Percentiles rank a stretch among this genome's conserved stretches.
phyloP scores from a whole-genome alignment of 371 early-diverging fungal genomes.

The Batkoa obscura region DNA sequence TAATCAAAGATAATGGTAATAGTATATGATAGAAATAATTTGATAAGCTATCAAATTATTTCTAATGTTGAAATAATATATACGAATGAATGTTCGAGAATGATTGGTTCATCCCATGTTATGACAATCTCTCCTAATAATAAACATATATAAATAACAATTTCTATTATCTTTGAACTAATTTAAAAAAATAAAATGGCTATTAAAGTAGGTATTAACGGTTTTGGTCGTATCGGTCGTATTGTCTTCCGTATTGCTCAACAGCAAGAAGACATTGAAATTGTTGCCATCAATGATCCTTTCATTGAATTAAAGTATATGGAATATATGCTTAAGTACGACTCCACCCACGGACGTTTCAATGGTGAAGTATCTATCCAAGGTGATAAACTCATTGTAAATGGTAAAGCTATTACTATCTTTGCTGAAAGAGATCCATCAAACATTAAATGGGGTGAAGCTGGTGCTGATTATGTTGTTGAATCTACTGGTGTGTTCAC shows the following conservation, averaged over 20 bases:
- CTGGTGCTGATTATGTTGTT: slow-evolving; percentile 85
- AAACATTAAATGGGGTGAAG: slow-evolving; percentile 80
- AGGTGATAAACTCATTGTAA: slow-evolving; percentile 67
- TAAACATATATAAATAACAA: too few relatives aligned
- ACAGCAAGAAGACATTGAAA: slow-evolving; percentile 44
- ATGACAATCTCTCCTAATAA: too few relatives aligned
- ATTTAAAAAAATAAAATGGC: slow-evolving; percentile 13
- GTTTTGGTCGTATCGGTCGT: slow-evolving; percentile 98
- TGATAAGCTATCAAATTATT: too few relatives aligned
- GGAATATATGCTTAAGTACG: slow-evolving; percentile 93
- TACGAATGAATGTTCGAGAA: too few relatives aligned
- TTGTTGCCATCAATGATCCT: slow-evolving; percentile 96
- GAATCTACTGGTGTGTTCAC: slow-evolving; percentile 99
- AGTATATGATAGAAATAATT: too few relatives aligned
- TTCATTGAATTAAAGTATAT: slow-evolving; percentile 92
- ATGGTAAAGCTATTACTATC: slow-evolving; percentile 62
- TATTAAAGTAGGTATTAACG: slow-evolving; percentile 83
- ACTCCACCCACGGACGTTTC: slow-evolving; percentile 92
- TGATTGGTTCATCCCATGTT: too few relatives aligned
- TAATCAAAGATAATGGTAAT: too few relatives aligned
- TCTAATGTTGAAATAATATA: too few relatives aligned
- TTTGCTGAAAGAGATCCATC: slow-evolving; percentile 52
- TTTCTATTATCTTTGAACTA: too few relatives aligned
- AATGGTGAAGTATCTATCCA: slow-evolving; percentile 52
- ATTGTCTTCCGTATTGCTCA: slow-evolving; percentile 87